phyloP scores from a whole-genome alignment of 1,284 basidiomycete genomes.

The Ceratobasidium theobromae region DNA sequence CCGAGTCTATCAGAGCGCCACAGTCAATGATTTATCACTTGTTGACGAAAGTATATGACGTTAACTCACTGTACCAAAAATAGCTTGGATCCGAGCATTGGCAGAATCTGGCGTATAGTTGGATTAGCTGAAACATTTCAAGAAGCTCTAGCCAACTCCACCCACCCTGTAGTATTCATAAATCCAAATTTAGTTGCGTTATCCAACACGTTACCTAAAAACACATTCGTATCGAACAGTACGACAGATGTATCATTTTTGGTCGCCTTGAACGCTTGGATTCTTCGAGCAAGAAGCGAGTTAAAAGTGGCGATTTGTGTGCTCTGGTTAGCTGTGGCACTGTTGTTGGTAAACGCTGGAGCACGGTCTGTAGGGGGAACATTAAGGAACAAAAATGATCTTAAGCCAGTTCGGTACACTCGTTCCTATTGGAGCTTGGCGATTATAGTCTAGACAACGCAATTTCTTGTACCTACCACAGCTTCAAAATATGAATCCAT shows the following conservation, averaged over 20 bases:
- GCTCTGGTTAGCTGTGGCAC: slow-evolving; percentile 45
- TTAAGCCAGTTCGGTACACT: slow-evolving; percentile 49
- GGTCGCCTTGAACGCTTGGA: slow-evolving; percentile 44
- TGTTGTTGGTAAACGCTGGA: slow-evolving; percentile 44
- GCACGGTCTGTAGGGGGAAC: slow-evolving; percentile 56
- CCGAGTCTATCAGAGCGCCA: background rate
- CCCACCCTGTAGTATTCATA: slow-evolving; percentile 53
- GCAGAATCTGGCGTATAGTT: slow-evolving; percentile 47
- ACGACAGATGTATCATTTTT: slow-evolving; percentile 46
- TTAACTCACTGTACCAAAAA: slow-evolving; percentile 57
- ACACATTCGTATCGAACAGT: slow-evolving; percentile 54
- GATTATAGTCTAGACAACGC: background rate
- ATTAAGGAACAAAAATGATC: slow-evolving; percentile 56
- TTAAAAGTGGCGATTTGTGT: slow-evolving; percentile 51
- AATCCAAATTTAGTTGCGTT: slow-evolving; percentile 50
- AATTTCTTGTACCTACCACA: slow-evolving; percentile 46
- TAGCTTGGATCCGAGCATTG: slow-evolving; percentile 51
- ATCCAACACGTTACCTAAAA: slow-evolving; percentile 53
- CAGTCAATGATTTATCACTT: no score
- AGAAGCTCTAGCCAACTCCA: no score
- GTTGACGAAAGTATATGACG: background rate
- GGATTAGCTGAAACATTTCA: no score
- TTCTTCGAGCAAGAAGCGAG: slow-evolving; percentile 45
- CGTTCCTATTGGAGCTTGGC: slow-evolving; percentile 43
- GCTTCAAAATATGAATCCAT: slow-evolving; percentile 56